Evolutionary conservation across 2,329 filamentous ascomycete species (phyloP).

Genomic region (Aspergillus felis): DNA sequence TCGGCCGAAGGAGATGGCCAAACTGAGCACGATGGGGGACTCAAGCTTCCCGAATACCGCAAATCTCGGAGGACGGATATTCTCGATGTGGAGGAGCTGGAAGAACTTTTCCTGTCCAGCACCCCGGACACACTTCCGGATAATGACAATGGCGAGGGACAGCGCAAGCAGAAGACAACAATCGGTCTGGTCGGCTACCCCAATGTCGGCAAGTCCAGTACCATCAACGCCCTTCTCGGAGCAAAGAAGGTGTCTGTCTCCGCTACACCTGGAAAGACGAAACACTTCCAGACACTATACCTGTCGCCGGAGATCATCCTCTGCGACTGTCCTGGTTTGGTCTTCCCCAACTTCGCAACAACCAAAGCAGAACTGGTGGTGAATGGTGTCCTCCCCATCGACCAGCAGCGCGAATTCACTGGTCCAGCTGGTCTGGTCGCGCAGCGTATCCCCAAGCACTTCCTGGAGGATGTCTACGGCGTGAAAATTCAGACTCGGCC

Average conservation of each 20-base stretch:
- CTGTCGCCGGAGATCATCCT: slow-evolving; percentile 84
- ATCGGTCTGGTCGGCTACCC: slow-evolving; percentile 96
- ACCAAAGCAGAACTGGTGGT: slow-evolving; percentile 96
- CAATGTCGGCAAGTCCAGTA: slow-evolving; percentile 98
- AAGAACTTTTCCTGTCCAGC: slow-evolving; percentile 79
- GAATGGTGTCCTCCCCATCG: slow-evolving; percentile 91
- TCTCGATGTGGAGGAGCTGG: slow-evolving; percentile 86
- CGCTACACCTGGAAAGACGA: slow-evolving; percentile 95
- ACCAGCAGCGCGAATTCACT: slow-evolving; percentile 89
- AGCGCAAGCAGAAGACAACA: slow-evolving; percentile 63
- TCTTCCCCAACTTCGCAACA: slow-evolving; percentile 95
- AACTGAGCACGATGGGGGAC: slow-evolving; percentile 23
- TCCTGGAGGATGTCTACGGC: slow-evolving; percentile 90
- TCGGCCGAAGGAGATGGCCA: slow-evolving; percentile 1
- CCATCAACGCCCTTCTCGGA: slow-evolving; percentile 97
- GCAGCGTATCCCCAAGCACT: slow-evolving; percentile 77
- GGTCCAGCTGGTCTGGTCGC: slow-evolving; percentile 82
- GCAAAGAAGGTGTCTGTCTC: slow-evolving; percentile 98
- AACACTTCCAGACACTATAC: slow-evolving; percentile 98
- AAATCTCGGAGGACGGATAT: slow-evolving; percentile 63
- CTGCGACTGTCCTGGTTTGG: slow-evolving; percentile 96
- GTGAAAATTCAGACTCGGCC: slow-evolving; percentile 80
- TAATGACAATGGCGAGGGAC: slow-evolving; percentile 44
- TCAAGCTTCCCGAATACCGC: slow-evolving; percentile 12
- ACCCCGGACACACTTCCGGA: slow-evolving; percentile 52